A percentile compares a stretch with the other conserved stretches of the same genome.
Evolutionary conservation across 257 asterid genomes (phyloP).

Genomic region (Anisodus acutangulus): DNA sequence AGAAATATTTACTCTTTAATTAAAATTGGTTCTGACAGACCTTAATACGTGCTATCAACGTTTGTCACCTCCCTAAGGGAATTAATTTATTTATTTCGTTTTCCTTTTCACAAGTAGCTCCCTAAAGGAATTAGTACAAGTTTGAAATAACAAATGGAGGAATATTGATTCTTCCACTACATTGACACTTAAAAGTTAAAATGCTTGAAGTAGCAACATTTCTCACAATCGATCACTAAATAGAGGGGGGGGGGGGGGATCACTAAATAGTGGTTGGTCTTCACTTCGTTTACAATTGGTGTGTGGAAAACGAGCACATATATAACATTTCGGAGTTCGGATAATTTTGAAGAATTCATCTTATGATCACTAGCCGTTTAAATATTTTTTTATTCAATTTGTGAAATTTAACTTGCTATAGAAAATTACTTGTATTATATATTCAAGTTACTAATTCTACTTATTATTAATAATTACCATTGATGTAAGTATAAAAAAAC

Average conservation of each 20-base stretch:
- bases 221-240: not conserved
- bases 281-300: not conserved
- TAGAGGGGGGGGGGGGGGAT: not conserved
- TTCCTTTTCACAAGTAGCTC: not conserved
- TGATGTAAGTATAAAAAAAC: not conserved
- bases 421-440: not conserved
- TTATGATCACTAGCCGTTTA: too few relatives aligned
- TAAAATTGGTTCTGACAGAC: not conserved
- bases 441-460: not conserved
- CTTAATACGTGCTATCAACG: constrained; percentile 21
- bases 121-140: too few relatives aligned
- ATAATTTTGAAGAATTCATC: too few relatives aligned
- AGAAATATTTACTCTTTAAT: not conserved
- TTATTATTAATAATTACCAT: not conserved
- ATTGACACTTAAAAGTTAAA: not conserved
- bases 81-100: not conserved
- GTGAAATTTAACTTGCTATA: not conserved
- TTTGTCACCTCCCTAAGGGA: not conserved
- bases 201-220: not conserved
- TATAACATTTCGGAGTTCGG: not conserved
- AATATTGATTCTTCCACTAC: not conserved
- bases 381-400: too few relatives aligned
- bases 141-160: not conserved
- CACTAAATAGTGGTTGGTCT: not conserved
- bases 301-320: not conserved